Evolutionary conservation across 176 grass and related monocot species (phyloP), one percentile per base, ranked within the genome.

Genomic region (Phoenix dactylifera): DNA sequence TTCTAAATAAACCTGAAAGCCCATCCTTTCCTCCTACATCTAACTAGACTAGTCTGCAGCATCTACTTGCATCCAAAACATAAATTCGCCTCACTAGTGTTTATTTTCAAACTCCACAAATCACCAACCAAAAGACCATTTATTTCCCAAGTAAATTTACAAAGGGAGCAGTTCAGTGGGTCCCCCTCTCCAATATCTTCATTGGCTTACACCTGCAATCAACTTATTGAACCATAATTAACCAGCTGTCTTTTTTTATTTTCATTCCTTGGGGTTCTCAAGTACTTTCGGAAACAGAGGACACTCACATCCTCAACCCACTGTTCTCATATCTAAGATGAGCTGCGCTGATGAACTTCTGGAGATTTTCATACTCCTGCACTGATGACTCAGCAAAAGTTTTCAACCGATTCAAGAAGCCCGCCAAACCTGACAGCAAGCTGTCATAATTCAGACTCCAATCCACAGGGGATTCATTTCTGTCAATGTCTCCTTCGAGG

Each of bases 371-470:
- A 75, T 98, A 98, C 16, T 59, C 70, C 51, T 75, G 9, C 50
- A 78, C 50, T 30, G 94, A 93, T 57, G 15, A 57, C 22, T 68
- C 15, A 1, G 94, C 77, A 72, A 89, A 89, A 19, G 6, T 15
- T 75, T 64, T 60, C 44, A 98, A 82, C 74, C 65, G 74, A 57
- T 52, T 56, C 28, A 98, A 50, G 66, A 98, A 86, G 51, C 29
- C 73, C 48, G 67, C 82, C 75, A 98, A 67, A 60, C 82, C 70
- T 58, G 84, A 76, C 32, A 76, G 88, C 59, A 98, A 83, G 30
- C 18, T 71, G 18, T 77, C 62, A 57, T 70, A 72, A 22, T 82
- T 77, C 7, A 29, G 65, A 66, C 26, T 76, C 66, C 60, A 71
- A 73, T 98, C 88, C 9, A 60, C 55, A 22, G 64, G 67, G 20